Percentiles rank a stretch among this genome's conserved stretches.
Conservation (phyloP, 352 stramenopile species). For the Pythium grandisporangium region DNA sequence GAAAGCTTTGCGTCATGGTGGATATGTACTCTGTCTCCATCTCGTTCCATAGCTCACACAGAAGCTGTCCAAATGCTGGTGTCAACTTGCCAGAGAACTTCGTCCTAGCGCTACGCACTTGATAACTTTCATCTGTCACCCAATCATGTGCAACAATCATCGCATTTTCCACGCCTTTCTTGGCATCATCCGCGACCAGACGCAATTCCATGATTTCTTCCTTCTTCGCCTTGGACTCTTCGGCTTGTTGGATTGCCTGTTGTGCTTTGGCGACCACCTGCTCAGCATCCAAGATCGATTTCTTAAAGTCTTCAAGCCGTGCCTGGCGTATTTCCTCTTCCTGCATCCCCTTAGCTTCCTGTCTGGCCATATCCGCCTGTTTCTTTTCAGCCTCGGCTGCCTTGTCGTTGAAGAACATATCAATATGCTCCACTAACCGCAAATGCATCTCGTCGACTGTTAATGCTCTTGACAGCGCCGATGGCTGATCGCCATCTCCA, state of each 20-base stretch:
- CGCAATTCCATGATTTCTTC: slow-evolving; percentile 53
- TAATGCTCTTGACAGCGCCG: slow-evolving; percentile 6
- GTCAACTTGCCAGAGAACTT: slow-evolving; percentile 10
- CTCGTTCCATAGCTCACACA: slow-evolving; percentile 38
- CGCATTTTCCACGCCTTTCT: slow-evolving; percentile 13
- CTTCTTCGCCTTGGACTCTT: slow-evolving; percentile 75
- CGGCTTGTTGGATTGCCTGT: slow-evolving; percentile 32
- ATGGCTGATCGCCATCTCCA: slow-evolving; percentile 1
- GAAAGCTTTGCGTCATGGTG: slow-evolving; percentile 35
- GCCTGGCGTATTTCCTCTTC: slow-evolving; percentile 30
- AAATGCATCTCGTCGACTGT: slow-evolving; percentile 20
- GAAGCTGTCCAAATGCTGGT: slow-evolving; percentile 16
- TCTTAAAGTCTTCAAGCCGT: slow-evolving; percentile 22
- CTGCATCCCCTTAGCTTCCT: slow-evolving; percentile 17
- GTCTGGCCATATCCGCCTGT: slow-evolving; percentile 10
- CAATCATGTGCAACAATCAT: slow-evolving; percentile 11
- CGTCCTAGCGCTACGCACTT: background rate
- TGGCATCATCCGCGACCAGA: slow-evolving; percentile 18
- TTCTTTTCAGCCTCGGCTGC: slow-evolving; percentile 5
- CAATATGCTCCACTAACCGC: slow-evolving; percentile 22
- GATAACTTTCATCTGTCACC: slow-evolving; percentile 7
- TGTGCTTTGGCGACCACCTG: slow-evolving; percentile 22
- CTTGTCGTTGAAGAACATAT: slow-evolving; percentile 16
- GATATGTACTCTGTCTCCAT: slow-evolving; percentile 47
- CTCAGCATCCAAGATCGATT: slow-evolving; percentile 24